Evolutionary conservation across 2,329 filamentous ascomycete genomes (phyloP), one percentile per base, ranked within the genome.

Genomic region (Coniochaeta prunicola): DNA sequence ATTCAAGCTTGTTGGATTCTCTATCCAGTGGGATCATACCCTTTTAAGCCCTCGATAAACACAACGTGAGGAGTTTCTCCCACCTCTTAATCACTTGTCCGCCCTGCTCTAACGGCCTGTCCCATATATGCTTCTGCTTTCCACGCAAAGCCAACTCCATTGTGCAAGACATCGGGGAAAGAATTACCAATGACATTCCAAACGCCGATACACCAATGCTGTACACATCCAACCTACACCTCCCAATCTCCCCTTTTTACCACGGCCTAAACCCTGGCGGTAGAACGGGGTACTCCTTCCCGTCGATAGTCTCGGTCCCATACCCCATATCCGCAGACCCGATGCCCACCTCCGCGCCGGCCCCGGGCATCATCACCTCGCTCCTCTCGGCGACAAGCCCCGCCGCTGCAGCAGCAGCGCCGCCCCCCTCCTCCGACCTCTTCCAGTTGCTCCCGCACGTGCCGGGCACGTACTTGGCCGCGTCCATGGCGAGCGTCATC

Each of bases 401-500:
- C 17, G 17, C 40, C 42, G 21, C 36, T 40, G 10, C 36, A 60
- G 61, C 65, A 9, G 59, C 57, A 3, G 38, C 63, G 10, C 34
- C 59, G 2, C 57, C 65, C 2, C 54, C 54, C 33, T 7, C 24
- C 59, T 57, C 9, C 61, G 64, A 67, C 50, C 77, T 68, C 71
- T 80, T 80, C 79, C 79, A 82, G 38, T 69, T 68, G 4, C 68
- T 64, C 36, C 74, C 68, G 62, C 79, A 82, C 8, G 73, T 64
- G 7, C 80, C 80, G 1, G 78, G 79, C 5, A 83, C 75, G 61
- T 74, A 81, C 61, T 75, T 71, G 48, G 77, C 79, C 7, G 75
- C 76, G 62, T 83, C 80, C 81, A 84, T 84, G 56, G 71, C 70
- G 30, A 84, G 67, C 53, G 76, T 81, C 74, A 84, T 80, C 72